Conservation (phyloP, 2,329 filamentous ascomycete species). For the Cladophialophora yegresii region DNA sequence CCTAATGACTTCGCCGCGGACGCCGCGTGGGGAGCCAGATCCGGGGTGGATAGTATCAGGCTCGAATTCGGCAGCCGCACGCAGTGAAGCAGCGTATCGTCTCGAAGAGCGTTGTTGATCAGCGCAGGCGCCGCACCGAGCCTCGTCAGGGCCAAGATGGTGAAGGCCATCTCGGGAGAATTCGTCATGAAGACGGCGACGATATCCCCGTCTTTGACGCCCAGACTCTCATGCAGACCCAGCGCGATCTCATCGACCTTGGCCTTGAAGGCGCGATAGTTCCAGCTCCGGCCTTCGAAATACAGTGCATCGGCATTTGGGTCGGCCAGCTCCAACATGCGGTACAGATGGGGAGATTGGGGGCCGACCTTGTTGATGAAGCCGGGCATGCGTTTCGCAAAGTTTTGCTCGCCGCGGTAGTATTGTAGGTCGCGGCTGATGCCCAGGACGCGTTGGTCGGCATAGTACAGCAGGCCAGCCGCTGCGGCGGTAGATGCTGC, state of each 20-base stretch:
- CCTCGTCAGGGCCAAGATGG: slow-evolving; percentile 50
- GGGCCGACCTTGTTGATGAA: slow-evolving; percentile 46
- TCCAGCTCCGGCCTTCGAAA: slow-evolving; percentile 54
- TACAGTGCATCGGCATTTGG: slow-evolving; percentile 48
- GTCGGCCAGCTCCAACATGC: slow-evolving; percentile 47
- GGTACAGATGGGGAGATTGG: slow-evolving; percentile 45
- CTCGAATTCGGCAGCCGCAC: slow-evolving; percentile 47
- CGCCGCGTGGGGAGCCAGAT: slow-evolving; percentile 41
- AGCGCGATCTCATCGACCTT: slow-evolving; percentile 51
- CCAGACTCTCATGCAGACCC: slow-evolving; percentile 43
- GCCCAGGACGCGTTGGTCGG: slow-evolving; percentile 41
- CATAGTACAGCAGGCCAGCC: slow-evolving; percentile 47
- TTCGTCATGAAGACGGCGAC: slow-evolving; percentile 54
- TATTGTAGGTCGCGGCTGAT: slow-evolving; percentile 46
- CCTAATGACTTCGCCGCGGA: slow-evolving; percentile 30
- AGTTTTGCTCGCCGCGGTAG: slow-evolving; percentile 42
- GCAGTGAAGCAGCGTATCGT: slow-evolving; percentile 51
- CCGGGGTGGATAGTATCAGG: slow-evolving; percentile 49
- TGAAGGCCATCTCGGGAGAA: slow-evolving; percentile 53
- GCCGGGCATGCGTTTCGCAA: slow-evolving; percentile 41
- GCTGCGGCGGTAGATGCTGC: slow-evolving; percentile 43
- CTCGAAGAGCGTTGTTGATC: slow-evolving; percentile 52
- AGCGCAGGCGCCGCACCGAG: slow-evolving; percentile 50
- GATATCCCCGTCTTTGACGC: slow-evolving; percentile 45
- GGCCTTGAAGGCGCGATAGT: slow-evolving; percentile 43